Base-by-base conservation (phyloP, 371 early-diverging fungal species). In the Mucor mucedo region DNA sequence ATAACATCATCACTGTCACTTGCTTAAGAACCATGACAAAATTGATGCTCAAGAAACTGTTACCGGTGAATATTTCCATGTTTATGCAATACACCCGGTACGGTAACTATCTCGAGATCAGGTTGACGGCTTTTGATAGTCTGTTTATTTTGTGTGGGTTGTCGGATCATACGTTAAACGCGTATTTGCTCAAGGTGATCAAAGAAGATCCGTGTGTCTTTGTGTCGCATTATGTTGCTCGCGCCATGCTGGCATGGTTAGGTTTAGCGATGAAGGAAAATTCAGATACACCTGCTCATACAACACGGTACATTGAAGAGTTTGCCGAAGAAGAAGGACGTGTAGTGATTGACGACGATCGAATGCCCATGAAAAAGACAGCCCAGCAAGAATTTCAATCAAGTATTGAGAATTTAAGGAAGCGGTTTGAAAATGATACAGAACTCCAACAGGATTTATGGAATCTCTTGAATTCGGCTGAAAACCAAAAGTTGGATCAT, bases 1-100 rank as follows among this genome's bases (percentile, higher is more conserved):
- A 92, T 62, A 95, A 96, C 63, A 77, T 88, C 1, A 82, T 97
- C 13, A 95, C 96, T 0, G 84, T 87, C 6, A 81, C 88, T 10
- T 93, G 93, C 62, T 68, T 96, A 7, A 63, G 74, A 62, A 77
- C 76, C 8, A 63, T 73, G 57, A 74, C 79, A 5, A 80, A 76
- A 42, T 77, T 85, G 71, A 89, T 87, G 85, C 56, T 91, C 9
- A 83, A 83, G 9, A 79, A 82, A 5, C 58, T 90, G 33, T 71
- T 87, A 33, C 87, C 90, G n/a, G 69, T 89, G 3, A 87, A 94
- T 67, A 63, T 90, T 2, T 70, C 73, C 11, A 64, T 87, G 58
- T 93, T 95, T 59, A 68, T 91, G 58, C 78, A 73, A 13, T 85
- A 86, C 56, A 77, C 87, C 16, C 63, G 87, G 33, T 84, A 85